phyloP scores from a whole-genome alignment of 352 stramenopile genomes.

The Phytophthora gonapodyides region DNA sequence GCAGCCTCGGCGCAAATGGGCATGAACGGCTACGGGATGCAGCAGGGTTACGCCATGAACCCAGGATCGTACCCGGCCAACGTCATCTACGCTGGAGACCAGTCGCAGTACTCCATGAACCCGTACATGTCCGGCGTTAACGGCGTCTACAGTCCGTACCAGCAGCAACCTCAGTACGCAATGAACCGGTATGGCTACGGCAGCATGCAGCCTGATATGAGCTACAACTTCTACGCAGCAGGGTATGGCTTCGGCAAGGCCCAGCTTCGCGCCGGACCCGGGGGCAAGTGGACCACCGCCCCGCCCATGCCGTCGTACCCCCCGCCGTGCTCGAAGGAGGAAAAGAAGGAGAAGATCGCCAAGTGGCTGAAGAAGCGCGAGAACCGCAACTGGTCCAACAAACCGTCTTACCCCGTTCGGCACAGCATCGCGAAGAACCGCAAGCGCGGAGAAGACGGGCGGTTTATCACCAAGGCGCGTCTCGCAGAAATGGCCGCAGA shows the following conservation, averaged over 20 bases:
- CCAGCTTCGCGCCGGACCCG: constrained; percentile 47
- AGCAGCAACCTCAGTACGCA: constrained; percentile 49
- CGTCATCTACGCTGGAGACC: constrained; percentile 45
- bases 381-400: constrained; percentile 87
- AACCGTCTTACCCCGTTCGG: constrained; percentile 80
- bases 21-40: constrained; percentile 38
- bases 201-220: constrained; percentile 35
- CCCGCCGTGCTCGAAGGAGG: constrained; percentile 75
- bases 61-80: constrained; percentile 36
- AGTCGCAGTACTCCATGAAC: constrained; percentile 37
- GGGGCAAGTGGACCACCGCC: constrained; percentile 71
- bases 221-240: constrained; percentile 70
- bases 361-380: constrained; percentile 87
- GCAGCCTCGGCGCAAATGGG: constrained; percentile 27
- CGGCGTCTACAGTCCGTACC: constrained; percentile 41
- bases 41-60: constrained; percentile 37
- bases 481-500: constrained; percentile 75
- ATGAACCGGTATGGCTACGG: constrained; percentile 58
- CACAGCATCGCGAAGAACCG: constrained; percentile 86
- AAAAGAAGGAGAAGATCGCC: constrained; percentile 87
- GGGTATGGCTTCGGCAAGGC: constrained; percentile 60
- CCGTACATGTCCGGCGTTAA: constrained; percentile 36
- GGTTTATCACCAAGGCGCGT: constrained; percentile 80
- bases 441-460: constrained; percentile 80
- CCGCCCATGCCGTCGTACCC: constrained; percentile 79